Evolutionary conservation across 2,329 filamentous ascomycete species (phyloP).

Genomic region (Aspergillus ochraceus): DNA sequence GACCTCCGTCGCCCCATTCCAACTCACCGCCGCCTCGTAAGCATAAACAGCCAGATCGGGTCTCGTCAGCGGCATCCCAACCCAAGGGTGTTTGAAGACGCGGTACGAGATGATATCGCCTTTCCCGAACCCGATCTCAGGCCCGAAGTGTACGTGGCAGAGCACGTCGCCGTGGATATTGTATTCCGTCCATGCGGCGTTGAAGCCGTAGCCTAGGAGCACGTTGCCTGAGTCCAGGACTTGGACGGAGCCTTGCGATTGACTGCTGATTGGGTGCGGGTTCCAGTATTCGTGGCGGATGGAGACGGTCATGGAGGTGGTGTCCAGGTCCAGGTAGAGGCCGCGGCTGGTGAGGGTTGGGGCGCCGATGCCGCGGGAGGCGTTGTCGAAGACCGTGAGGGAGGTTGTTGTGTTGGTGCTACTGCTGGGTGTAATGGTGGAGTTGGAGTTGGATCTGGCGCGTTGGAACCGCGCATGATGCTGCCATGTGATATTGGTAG

Average conservation of each 20-base stretch:
- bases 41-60: slow-evolving; percentile 24
- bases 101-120: slow-evolving; percentile 52
- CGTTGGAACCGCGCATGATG: slow-evolving; percentile 52
- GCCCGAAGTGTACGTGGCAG: slow-evolving; percentile 55
- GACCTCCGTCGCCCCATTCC: slow-evolving; percentile 41
- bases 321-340: slow-evolving; percentile 43
- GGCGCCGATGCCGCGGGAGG: slow-evolving; percentile 23
- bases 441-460: slow-evolving; percentile 14
- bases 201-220: slow-evolving; percentile 52
- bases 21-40: slow-evolving; percentile 28
- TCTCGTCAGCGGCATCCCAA: slow-evolving; percentile 47
- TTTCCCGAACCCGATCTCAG: slow-evolving; percentile 26
- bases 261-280: slow-evolving; percentile 38
- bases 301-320: slow-evolving; percentile 48
- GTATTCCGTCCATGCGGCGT: slow-evolving; percentile 54
- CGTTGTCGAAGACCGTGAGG: slow-evolving; percentile 46
- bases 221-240: slow-evolving; percentile 46
- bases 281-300: slow-evolving; percentile 43
- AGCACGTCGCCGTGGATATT: slow-evolving; percentile 46
- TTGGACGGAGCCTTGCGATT: slow-evolving; percentile 48
- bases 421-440: background rate
- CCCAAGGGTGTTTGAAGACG: slow-evolving; percentile 55
- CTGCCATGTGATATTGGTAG: slow-evolving; percentile 53
- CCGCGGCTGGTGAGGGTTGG: slow-evolving; percentile 41
- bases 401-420: background rate